Percentiles rank a stretch among this genome's conserved stretches.
These are phyloP conservation scores for Teunomyces funiuensis DNA, from an alignment of 805 yeast species.

Conservation along the genomic window DNA sequence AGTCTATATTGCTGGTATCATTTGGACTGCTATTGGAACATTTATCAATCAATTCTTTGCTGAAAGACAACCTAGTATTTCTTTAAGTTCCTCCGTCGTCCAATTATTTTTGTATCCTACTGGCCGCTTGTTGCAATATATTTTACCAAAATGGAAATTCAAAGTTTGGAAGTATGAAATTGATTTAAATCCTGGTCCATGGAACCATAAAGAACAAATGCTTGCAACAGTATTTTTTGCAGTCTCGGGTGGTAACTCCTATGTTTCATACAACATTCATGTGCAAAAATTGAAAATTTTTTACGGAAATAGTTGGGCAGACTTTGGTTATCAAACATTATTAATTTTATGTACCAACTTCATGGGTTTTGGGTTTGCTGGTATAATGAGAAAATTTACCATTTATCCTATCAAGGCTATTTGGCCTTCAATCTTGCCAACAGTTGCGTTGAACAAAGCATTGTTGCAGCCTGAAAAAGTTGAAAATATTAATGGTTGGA, in stretches of 20 bases:
- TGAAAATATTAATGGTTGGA: slow-evolving; percentile 33
- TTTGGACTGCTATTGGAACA: slow-evolving; percentile 57
- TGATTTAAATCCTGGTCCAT: slow-evolving; percentile 59
- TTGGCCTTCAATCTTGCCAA: slow-evolving; percentile 48
- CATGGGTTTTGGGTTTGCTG: slow-evolving; percentile 19
- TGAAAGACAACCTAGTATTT: slow-evolving; percentile 51
- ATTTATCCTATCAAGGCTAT: slow-evolving; percentile 51
- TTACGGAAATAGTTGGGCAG: slow-evolving; percentile 25
- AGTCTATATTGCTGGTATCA: slow-evolving; percentile 51
- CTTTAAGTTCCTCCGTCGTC: slow-evolving; percentile 41
- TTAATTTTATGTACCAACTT: slow-evolving; percentile 14
- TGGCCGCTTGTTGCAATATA: slow-evolving; percentile 33
- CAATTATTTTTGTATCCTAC: slow-evolving; percentile 48
- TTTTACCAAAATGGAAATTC: slow-evolving; percentile 34
- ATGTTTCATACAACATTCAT: slow-evolving; percentile 18
- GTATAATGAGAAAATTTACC: slow-evolving; percentile 24
- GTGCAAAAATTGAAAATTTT: slow-evolving; percentile 23
- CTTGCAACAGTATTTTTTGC: slow-evolving; percentile 49
- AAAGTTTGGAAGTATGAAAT: slow-evolving; percentile 10
- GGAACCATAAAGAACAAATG: slow-evolving; percentile 66
- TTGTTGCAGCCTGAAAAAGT: slow-evolving; percentile 23
- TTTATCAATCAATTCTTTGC: slow-evolving; percentile 56
- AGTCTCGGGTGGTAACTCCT: slow-evolving; percentile 29
- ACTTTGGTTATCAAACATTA: slow-evolving; percentile 15
- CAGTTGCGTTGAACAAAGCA: slow-evolving; percentile 28